Evolutionary conservation across 805 yeast species (phyloP), one percentile per base, ranked within the genome.

Genomic region (Pichia phayaonensis): DNA sequence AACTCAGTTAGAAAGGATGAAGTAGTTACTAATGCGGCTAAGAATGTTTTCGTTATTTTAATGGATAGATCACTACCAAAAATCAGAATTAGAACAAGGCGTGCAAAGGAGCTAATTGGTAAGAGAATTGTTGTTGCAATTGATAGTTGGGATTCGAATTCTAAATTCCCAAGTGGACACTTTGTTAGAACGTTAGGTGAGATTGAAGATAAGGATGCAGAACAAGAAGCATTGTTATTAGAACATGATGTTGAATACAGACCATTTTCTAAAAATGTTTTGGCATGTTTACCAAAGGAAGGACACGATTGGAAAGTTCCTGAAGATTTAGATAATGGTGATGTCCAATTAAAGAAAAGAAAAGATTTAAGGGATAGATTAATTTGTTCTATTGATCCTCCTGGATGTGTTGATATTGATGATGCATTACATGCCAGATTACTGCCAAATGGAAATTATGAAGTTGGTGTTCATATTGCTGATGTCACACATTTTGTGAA

Each of bases 381-480:
- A 45, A 87, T 94, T 40, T 94, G 99, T 66, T 86, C 96, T 23
- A 94, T 94, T 59, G 99, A 94, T 74, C 99, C 99, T 11, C 97
- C 97, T 2, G 84, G 86, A 29, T 92, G 98, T 81, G 97, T 90
- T 57, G 99, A 94, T 79, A 94, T 94, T 61, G 99, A 94, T 72
- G 97, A 94, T 72, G 99, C 99, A 1, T 73, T 94, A 45, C 99
- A 94, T 64, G 98, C 98, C 0, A 72, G 77, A 55, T 64, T 65
- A 48, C 74, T 94, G 46, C 90, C 96, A 1, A 94, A 94, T 65
- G 99, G 99, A 0, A 88, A 92, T 64, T 90, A 79, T 73, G 96
- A 94, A 66, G 96, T 94, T 50, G 99, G 99, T 62, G 99, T 94
- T 29, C 99, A 94, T 64, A 94, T 94, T 72, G 99, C 99, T 11